Evolutionary conservation across 495 filamentous ascomycete genomes (phyloP).

Genomic region (Trichocladium uniseriatum): DNA sequence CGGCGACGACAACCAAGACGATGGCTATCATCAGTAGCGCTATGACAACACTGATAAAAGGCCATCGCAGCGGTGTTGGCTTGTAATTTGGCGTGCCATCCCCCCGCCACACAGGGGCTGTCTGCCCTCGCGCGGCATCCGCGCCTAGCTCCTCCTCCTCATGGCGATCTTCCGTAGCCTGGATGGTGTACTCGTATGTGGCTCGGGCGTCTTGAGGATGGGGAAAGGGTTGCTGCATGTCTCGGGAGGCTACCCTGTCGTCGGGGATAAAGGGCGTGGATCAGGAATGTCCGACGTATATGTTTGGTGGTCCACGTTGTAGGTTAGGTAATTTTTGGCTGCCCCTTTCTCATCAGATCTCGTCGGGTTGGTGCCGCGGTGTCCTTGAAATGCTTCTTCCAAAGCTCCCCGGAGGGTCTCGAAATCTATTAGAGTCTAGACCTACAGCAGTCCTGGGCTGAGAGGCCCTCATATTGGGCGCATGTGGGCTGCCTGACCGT

Average conservation of each 20-base stretch:
- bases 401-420: too few species aligned
- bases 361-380: too few species aligned
- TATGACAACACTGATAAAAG: slow-evolving; percentile 23
- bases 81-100: slow-evolving; percentile 22
- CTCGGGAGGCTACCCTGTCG: not conserved
- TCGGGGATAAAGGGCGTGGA: not conserved
- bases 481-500: not conserved
- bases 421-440: too few species aligned
- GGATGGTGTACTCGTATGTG: slow-evolving; percentile 20
- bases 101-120: slow-evolving; percentile 3
- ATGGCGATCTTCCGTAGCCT: slow-evolving; percentile 21
- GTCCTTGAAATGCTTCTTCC: too few species aligned
- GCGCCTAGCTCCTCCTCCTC: slow-evolving; percentile 3
- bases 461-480: slow-evolving; percentile 17
- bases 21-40: slow-evolving; percentile 22
- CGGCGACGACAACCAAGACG: slow-evolving; percentile 19
- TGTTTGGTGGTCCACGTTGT: too few species aligned
- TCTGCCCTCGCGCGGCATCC: not conserved
- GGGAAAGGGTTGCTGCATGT: slow-evolving; percentile 17
- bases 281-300: not conserved
- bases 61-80: slow-evolving; percentile 25
- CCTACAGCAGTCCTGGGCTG: not conserved
- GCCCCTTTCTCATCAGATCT: not conserved
- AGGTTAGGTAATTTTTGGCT: not conserved
- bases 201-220: slow-evolving; percentile 6